phyloP scores from a whole-genome alignment of 345 rosid genomes.

The Trapa bicornis region DNA sequence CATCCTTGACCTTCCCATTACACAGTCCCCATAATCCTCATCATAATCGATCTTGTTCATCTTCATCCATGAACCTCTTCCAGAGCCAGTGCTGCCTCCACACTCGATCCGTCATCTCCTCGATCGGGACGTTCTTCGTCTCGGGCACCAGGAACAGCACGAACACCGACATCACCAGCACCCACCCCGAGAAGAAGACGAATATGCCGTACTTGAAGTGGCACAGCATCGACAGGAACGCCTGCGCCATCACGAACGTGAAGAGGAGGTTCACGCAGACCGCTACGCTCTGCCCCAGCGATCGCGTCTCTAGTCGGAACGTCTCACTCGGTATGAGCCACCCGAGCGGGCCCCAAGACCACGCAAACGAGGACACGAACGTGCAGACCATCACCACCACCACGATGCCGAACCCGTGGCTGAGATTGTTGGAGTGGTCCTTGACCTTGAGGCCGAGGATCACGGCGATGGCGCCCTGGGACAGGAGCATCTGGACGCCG shows the following conservation, averaged over 20 bases:
- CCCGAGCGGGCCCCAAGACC: conserved; percentile 99
- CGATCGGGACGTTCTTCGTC: conserved; percentile 86
- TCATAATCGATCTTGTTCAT: conserved; percentile 11
- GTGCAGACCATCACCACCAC: conserved; percentile 75
- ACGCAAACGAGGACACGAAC: conserved; percentile 79
- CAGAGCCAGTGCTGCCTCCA: conserved; percentile 95
- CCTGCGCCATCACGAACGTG: conserved; percentile 87
- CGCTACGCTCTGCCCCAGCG: conserved; percentile 91
- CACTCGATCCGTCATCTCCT: conserved; percentile 89
- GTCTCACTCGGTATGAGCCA: conserved; percentile 95
- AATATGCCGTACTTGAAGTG: conserved; percentile 86
- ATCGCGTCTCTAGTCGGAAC: conserved; percentile 83
- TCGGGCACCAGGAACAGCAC: conserved; percentile 71
- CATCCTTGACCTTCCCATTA: background rate
- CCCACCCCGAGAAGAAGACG: conserved; percentile 85
- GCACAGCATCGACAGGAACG: conserved; percentile 92
- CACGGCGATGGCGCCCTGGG: conserved; percentile 60
- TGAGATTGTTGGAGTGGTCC: conserved; percentile 45
- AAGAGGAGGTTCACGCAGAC: conserved; percentile 79
- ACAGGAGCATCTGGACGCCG: conserved; percentile 77
- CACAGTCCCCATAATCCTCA: conserved; percentile 11
- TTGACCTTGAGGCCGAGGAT: conserved; percentile 68
- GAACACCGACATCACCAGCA: conserved; percentile 67
- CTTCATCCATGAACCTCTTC: conserved; percentile 66
- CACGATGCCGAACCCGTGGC: conserved; percentile 30